Conservation (phyloP, 805 yeast species). For the Yarrowia sp. region DNA sequence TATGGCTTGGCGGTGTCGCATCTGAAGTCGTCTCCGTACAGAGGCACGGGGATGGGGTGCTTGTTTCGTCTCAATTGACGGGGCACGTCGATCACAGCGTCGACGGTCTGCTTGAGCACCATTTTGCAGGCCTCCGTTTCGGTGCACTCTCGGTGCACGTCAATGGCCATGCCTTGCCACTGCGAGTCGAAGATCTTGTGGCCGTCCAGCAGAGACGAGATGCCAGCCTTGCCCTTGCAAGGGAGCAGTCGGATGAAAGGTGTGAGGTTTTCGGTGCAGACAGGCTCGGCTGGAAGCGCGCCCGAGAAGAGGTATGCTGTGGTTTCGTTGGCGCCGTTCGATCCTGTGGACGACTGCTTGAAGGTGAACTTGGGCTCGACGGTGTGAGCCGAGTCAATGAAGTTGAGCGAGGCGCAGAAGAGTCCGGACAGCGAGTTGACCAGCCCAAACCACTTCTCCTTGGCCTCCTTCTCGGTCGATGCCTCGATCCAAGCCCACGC, state of each 20-base stretch:
- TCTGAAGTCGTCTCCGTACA: slow-evolving; percentile 61
- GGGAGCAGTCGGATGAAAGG: slow-evolving; percentile 90
- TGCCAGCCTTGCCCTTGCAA: slow-evolving; percentile 86
- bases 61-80: slow-evolving; percentile 59
- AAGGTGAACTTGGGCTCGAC: slow-evolving; percentile 50
- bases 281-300: slow-evolving; percentile 89
- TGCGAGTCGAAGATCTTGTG: slow-evolving; percentile 80
- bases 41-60: slow-evolving; percentile 79
- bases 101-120: slow-evolving; percentile 60
- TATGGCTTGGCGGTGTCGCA: slow-evolving; percentile 66
- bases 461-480: slow-evolving; percentile 51
- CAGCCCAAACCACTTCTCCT: slow-evolving; percentile 64
- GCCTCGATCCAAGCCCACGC: slow-evolving; percentile 85
- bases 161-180: slow-evolving; percentile 94
- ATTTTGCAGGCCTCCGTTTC: slow-evolving; percentile 28
- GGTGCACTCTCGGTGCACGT: slow-evolving; percentile 57
- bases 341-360: slow-evolving; percentile 36
- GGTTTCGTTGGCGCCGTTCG: slow-evolving; percentile 11
- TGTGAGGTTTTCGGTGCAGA: slow-evolving; percentile 94
- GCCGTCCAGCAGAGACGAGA: slow-evolving; percentile 82
- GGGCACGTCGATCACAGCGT: slow-evolving; percentile 69
- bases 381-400: slow-evolving; percentile 75
- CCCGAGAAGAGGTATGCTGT: slow-evolving; percentile 61
- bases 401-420: slow-evolving; percentile 92
- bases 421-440: slow-evolving; percentile 80